A percentile compares a stretch with the other conserved stretches of the same genome.
These are phyloP conservation scores for Coemansia sp. DNA, from an alignment of 192 early-diverging fungal genomes.

Conservation along the genomic window DNA sequence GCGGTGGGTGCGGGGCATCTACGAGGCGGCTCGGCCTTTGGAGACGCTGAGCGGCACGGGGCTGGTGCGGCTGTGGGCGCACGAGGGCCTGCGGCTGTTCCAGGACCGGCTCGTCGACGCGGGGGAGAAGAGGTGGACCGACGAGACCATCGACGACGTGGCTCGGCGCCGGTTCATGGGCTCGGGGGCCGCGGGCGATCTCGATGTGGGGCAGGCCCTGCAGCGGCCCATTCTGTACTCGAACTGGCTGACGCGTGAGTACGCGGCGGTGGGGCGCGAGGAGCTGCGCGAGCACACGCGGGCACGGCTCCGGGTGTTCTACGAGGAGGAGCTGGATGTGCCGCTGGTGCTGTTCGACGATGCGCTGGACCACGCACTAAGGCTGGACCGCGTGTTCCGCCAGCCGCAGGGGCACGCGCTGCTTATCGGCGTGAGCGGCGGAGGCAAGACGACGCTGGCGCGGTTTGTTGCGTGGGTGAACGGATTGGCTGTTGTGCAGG, in stretches of 20 bases:
- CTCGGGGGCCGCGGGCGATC: background rate
- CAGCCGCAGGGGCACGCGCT: constrained; percentile 98
- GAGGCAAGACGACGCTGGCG: constrained; percentile 97
- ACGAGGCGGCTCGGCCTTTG: constrained; percentile 85
- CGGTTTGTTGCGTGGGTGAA: constrained; percentile 99
- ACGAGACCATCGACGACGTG: constrained; percentile 77
- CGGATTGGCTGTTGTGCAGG: constrained; percentile 92
- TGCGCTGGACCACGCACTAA: constrained; percentile 95
- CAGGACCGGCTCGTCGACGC: constrained; percentile 94
- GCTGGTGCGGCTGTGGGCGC: constrained; percentile 95
- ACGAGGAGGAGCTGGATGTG: constrained; percentile 99
- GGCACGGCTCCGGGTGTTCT: constrained; percentile 95
- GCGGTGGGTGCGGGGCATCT: constrained; percentile 98
- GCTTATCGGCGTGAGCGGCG: constrained; percentile 96
- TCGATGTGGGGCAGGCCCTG: constrained; percentile 64
- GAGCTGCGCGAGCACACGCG: constrained; percentile 90
- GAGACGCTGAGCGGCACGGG: constrained; percentile 81
- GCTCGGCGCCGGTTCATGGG: constrained; percentile 79
- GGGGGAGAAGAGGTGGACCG: constrained; percentile 91
- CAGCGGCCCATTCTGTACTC: constrained; percentile 93
- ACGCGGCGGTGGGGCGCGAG: constrained; percentile 85
- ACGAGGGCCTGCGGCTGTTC: constrained; percentile 97
- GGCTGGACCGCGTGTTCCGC: constrained; percentile 97
- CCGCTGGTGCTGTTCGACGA: constrained; percentile 97
- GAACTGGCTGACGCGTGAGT: constrained; percentile 95